Base-by-base conservation (phyloP, 2,329 filamentous ascomycete species). In the Aspergillus felis region DNA sequence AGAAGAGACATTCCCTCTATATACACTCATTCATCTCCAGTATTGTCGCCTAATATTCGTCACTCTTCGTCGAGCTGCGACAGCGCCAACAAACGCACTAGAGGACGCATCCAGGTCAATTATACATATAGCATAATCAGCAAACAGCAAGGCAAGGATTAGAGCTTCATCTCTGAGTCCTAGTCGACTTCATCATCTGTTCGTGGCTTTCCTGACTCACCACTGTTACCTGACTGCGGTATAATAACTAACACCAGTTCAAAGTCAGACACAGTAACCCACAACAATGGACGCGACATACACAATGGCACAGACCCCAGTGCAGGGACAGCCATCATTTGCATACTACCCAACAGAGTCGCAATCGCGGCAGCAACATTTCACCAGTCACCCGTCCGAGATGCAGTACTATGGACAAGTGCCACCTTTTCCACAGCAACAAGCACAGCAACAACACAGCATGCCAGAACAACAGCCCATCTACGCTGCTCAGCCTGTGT, bases 271-370 rank as follows among this genome's bases (percentile, higher is more conserved):
- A 28, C 56, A 58, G 48, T 51, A 38, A 14, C 32, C 44, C 20
- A 10, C 49, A 20, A 60, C 61, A 79, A 91, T 91, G 88, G 88
- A 90, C 70, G 75, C 84, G 76, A 68, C 85, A 83, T 82, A 82
- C 68, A 72, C 77, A 62, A 77, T 80, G 68, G 76, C 78, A 70
- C 72, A 76, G 57, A 63, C 77, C 65, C 75, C 78, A 75, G 74
- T 82, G 68, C 85, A 90, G 81, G 86, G 83, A 60, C 88, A 90
- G 77, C 84, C 87, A 64, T 81, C 89, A 58, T 95, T 92, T 81
- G 92, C 90, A 83, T 94, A 92, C 82, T 96, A 93, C 81, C 88
- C 86, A 69, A 86, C 89, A 66, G 82, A 87, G 74, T 81, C 85
- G 61, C 88, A 92, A 72, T 83, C 83, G 69, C 83, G 87, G 69